Evolutionary conservation across 352 stramenopile species (phyloP), one percentile per base, ranked within the genome.

Genomic region (Phytophthora ohioensis): DNA sequence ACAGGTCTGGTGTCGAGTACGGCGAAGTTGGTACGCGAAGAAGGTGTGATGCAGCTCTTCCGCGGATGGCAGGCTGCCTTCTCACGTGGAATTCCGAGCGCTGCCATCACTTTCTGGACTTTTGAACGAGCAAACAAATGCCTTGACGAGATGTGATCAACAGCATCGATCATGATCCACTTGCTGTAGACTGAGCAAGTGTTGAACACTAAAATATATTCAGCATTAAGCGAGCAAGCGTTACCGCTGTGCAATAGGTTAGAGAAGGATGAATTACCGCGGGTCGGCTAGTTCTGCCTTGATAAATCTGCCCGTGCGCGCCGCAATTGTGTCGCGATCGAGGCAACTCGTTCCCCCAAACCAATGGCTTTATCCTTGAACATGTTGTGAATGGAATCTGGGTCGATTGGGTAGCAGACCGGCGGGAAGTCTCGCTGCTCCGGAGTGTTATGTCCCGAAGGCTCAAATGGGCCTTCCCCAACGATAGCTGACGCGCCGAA

Each of bases 401-500:
- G 78, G 58, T 90, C 77, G 0, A 72, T 85, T 5, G 69, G 76
- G 54, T 91, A 90, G 59, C 84, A 94, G 3, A 83, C 69, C 2
- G 73, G 53, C 8, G 86, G 81, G 34, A 88, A 91, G 15, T 71
- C 66, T 39, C 72, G 58, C 49, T 73, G 45, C 3, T 67, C 49
- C 0, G 63, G 55, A 32, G 51, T 60, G 4, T 38, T 75, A 17
- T 67, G 54, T 5, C 31, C 21, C 3, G 52, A 17, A 39, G 77
- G 71, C 60, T 87, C 53, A 66, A 91, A 92, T 39, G 88, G 78
- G 5, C 90, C 86, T 71, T 97, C 89, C 4, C 80, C 82, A 30
- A 96, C 87, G 21, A 95, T 86, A 5, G 87, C 91, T 30, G 85
- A 93, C 1, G 85, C 91, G 13, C 91, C 91, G 69, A 96, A 97